phyloP scores from a whole-genome alignment of 1,284 basidiomycete species.

The Sanguinoderma infundibulare region DNA sequence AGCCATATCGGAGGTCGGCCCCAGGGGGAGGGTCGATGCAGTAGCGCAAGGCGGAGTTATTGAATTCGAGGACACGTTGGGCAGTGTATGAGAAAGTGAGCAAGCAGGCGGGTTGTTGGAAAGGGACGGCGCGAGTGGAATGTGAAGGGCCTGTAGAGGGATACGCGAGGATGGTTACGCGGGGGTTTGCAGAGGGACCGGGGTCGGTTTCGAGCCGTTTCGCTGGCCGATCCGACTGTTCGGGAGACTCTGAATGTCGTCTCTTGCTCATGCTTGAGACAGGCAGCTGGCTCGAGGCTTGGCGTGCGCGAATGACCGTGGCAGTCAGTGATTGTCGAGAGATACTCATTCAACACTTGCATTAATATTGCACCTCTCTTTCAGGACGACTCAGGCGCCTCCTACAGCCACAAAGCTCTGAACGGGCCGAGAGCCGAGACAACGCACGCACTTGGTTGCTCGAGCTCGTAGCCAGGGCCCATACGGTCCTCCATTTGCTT shows the following conservation, averaged over 20 bases:
- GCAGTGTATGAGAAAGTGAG: conserved; percentile 54
- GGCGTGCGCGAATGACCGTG: not conserved
- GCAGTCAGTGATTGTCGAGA: not conserved
- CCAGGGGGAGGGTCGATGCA: conserved; percentile 65
- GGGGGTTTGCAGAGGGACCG: not conserved
- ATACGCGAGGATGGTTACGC: conserved; percentile 21
- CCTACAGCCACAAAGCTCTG: no score
- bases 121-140: conserved; percentile 32
- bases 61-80: conserved; percentile 58
- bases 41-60: conserved; percentile 70
- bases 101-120: conserved; percentile 50
- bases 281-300: not conserved
- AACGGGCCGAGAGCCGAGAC: no score
- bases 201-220: conserved; percentile 2
- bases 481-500: no score
- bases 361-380: no score
- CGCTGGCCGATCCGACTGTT: not conserved
- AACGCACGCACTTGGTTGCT: no score
- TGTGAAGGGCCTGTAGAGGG: conserved; percentile 25
- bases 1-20: conserved; percentile 67
- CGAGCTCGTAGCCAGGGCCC: no score
- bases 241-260: not conserved
- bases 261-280: conserved; percentile 1
- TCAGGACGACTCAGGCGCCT: no score
- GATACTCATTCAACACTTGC: not conserved